Percentiles rank a stretch among this genome's conserved stretches.
Evolutionary conservation across 176 grass and related monocot genomes (phyloP).

Genomic region (Poa pratensis): DNA sequence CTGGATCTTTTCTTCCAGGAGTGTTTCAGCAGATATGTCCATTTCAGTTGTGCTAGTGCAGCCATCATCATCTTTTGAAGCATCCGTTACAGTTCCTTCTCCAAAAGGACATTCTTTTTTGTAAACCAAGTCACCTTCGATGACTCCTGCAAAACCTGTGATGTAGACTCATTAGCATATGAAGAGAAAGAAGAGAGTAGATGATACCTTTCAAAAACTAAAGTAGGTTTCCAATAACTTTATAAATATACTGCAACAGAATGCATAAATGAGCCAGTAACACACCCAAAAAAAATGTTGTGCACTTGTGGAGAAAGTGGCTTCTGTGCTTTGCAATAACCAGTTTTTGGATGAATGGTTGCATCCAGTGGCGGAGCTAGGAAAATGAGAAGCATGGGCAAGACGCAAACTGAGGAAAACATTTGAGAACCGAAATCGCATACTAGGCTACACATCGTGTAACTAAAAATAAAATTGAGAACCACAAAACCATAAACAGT

Average conservation of each 20-base stretch:
- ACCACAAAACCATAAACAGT: not conserved
- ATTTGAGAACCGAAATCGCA: not conserved
- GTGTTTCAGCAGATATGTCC: conserved; percentile 57
- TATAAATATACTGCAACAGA: conserved; percentile 20
- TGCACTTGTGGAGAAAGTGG: not conserved
- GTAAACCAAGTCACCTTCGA: conserved; percentile 89
- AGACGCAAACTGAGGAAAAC: conserved; percentile 4
- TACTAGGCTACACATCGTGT: not conserved
- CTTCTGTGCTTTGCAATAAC: conserved; percentile 13
- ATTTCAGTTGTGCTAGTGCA: conserved; percentile 47
- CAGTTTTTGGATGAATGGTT: not conserved
- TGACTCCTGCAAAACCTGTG: conserved; percentile 80
- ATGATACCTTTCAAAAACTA: not conserved
- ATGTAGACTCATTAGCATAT: conserved; percentile 37
- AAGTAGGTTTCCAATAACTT: conserved; percentile 6
- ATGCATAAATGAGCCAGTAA: conserved; percentile 1
- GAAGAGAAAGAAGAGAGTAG: conserved; percentile 25
- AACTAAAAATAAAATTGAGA: not conserved
- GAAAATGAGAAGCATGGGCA: not conserved
- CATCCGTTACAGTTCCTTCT: conserved; percentile 40
- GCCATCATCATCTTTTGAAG: conserved; percentile 52
- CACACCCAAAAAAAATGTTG: not conserved
- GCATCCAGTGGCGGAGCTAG: not conserved
- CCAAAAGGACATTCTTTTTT: conserved; percentile 55
- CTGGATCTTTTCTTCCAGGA: conserved; percentile 69